Conservation (phyloP, 169 alveolate genomes). For the Theileria orientalis region DNA sequence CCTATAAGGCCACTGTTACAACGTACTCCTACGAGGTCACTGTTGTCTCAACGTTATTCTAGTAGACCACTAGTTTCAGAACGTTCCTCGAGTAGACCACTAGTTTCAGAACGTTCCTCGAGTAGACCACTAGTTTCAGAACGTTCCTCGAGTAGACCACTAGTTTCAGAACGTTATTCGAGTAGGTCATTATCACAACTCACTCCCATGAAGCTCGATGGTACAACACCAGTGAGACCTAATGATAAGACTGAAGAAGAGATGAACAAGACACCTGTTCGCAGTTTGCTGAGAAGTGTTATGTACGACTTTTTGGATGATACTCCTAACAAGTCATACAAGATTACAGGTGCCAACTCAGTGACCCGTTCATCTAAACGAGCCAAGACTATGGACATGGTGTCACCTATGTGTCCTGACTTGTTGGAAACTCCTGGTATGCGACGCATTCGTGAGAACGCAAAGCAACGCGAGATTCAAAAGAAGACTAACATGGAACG, state of each 20-base stretch:
- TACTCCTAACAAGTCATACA: not conserved
- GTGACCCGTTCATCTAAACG: conserved; percentile 13
- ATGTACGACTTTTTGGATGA: not conserved
- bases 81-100: not conserved
- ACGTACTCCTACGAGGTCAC: not conserved
- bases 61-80: no score
- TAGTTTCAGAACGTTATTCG: no score
- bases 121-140: not conserved
- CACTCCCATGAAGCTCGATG: conserved; percentile 4
- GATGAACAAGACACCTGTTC: not conserved
- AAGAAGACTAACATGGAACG: not conserved
- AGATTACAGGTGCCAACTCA: not conserved
- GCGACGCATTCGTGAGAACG: conserved; percentile 58
- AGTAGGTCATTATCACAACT: not conserved
- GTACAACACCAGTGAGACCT: conserved; percentile 2
- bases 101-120: not conserved
- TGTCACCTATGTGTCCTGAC: conserved; percentile 41
- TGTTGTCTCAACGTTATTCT: no score
- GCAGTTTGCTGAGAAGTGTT: conserved; percentile 1
- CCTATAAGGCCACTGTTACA: not conserved
- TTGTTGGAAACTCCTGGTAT: conserved; percentile 62
- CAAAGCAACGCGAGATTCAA: conserved; percentile 7
- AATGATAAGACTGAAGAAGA: no score
- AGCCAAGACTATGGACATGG: conserved; percentile 8
- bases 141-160: no score